Base-by-base conservation (phyloP, 108 stramenopile species). In the Stephanodiscus minutulus region DNA sequence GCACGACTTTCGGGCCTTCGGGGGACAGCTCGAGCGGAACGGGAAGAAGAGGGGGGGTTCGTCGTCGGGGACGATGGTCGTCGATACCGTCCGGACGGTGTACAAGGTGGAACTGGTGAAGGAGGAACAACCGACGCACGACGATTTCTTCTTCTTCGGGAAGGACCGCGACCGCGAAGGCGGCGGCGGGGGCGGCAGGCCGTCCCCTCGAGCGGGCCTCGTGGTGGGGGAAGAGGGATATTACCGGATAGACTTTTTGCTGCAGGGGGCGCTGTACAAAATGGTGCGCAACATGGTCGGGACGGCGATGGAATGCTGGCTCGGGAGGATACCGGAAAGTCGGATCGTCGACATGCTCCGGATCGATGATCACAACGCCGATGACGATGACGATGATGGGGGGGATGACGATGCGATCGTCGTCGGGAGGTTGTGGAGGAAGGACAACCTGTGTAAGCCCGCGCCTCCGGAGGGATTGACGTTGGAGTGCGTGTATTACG, bases 281-380 rank as follows among this genome's bases (percentile, higher is more conserved):
- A 90, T 90, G 88, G 87, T 94, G 1, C 81, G 93, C 35, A 94
- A 94, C 60, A 85, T 94, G 85, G 88, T 94, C 5, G 93, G 93
- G 9, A 89, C 89, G 11, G 90, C 88, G 13, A 62, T 91, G 17
- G 88, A 91, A 47, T 89, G 86, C 4, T 83, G 86, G 64, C 50
- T 75, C 11, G 87, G 85, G 0, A 66, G 70, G 21, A 71, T 86
- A 50, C 7, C 50, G 6, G 82, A 88, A 59, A 66, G 75, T 27
- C 61, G 60, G 27, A 77, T 94, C 39, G 49, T 73, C 2, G 55
- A 85, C 12, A 61, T 91, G 63, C 61, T 94, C 10, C 58, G 82
- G 29, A 66, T 60, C 36, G 57, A 70, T 15, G 11, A 29, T 12
- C 46, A 28, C 5, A 53, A 55, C 7, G 35, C 49, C 18, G 28